A percentile compares a stretch with the other conserved stretches of the same genome.
Conservation (phyloP, 805 yeast genomes). For the Candida arabinofermentans region DNA sequence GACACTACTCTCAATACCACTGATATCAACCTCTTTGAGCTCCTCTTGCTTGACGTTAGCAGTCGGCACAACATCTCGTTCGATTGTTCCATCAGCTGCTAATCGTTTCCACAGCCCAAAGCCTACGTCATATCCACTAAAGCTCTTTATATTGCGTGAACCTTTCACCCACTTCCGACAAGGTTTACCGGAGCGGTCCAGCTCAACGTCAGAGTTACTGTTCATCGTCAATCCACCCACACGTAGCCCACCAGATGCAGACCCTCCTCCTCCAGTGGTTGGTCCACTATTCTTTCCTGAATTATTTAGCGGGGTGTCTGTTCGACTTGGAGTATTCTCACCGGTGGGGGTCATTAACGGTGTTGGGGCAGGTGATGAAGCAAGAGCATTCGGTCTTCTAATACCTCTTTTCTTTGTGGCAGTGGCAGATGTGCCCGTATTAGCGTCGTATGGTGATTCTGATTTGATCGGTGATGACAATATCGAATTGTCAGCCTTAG, state of each 20-base stretch:
- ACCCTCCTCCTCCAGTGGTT: background rate
- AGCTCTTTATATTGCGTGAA: slow-evolving; percentile 19
- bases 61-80: background rate
- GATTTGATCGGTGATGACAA: slow-evolving; percentile 7
- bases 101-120: slow-evolving; percentile 20
- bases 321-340: slow-evolving; percentile 15
- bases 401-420: slow-evolving; percentile 1
- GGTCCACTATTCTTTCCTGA: background rate
- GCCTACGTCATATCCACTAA: slow-evolving; percentile 25
- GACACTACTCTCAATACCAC: background rate
- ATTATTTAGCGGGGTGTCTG: slow-evolving; percentile 10
- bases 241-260: slow-evolving; percentile 4
- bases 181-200: slow-evolving; percentile 23
- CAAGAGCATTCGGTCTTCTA: slow-evolving; percentile 2
- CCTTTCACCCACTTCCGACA: slow-evolving; percentile 15
- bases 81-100: slow-evolving; percentile 3
- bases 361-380: slow-evolving; percentile 16
- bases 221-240: slow-evolving; percentile 26
- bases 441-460: slow-evolving; percentile 6
- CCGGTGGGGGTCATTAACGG: no score
- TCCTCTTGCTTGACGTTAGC: background rate
- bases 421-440: background rate
- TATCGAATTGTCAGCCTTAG: background rate
- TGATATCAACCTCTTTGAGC: background rate
- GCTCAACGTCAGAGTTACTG: slow-evolving; percentile 20